A percentile compares a stretch with the other conserved stretches of the same genome.
phyloP scores from a whole-genome alignment of 306 rosid genomes.

The Heteromeles arbutifolia region DNA sequence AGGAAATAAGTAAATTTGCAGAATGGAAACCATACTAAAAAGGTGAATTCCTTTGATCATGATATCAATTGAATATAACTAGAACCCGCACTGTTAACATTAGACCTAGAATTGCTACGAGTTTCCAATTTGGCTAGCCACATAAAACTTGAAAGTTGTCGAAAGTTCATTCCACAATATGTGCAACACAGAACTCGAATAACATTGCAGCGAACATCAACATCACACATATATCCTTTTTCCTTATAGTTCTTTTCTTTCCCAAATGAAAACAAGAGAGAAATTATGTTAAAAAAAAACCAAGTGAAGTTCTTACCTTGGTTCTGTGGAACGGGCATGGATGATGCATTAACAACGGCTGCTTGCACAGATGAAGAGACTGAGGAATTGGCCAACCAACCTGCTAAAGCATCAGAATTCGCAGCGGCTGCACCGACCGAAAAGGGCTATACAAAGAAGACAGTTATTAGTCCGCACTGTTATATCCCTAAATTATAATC shows the following conservation, averaged over 20 bases:
- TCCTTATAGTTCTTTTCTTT: neutral
- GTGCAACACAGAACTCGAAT: neutral
- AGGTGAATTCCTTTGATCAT: neutral
- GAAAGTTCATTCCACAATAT: neutral
- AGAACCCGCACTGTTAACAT: neutral
- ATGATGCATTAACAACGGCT: constrained; percentile 79
- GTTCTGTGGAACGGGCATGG: constrained; percentile 74
- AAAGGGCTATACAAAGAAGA: constrained; percentile 46
- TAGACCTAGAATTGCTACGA: neutral
- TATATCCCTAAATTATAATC: neutral
- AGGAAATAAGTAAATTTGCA: constrained; percentile 6
- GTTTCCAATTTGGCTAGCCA: constrained; percentile 1
- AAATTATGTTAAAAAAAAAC: neutral
- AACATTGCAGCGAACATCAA: neutral
- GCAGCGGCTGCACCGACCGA: constrained; percentile 61
- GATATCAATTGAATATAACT: constrained; percentile 10
- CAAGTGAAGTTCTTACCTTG: constrained; percentile 51
- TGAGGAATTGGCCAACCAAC: constrained; percentile 92
- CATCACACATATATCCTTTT: neutral
- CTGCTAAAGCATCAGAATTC: constrained; percentile 78
- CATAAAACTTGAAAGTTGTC: neutral
- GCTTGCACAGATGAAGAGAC: constrained; percentile 91
- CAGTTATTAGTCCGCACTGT: constrained; percentile 11
- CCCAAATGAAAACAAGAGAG: neutral
- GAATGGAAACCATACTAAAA: neutral